Conservation (phyloP, 129 eudicot species). For the Flaveria ramosissima region DNA sequence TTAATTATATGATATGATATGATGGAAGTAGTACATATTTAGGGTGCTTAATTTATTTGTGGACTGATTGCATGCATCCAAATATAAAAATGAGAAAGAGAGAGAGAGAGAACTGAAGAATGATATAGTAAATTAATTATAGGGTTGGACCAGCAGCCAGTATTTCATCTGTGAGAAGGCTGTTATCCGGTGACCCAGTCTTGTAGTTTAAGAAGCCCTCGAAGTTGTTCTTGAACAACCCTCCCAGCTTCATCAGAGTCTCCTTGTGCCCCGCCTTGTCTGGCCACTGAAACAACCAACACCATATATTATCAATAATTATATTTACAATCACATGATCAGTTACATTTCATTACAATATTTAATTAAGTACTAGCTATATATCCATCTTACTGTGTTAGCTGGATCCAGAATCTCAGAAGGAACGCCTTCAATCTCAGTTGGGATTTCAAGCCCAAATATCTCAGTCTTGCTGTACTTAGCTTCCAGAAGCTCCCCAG, state of each 20-base stretch:
- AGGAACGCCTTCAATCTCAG: conserved; percentile 86
- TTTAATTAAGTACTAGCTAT: too few species aligned
- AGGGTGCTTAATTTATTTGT: not conserved
- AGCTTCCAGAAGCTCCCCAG: conserved; percentile 76
- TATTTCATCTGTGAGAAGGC: conserved; percentile 63
- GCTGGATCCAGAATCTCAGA: conserved; percentile 83
- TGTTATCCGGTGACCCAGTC: conserved; percentile 45
- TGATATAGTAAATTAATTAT: not conserved
- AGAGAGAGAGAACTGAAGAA: too few species aligned
- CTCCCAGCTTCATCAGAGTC: conserved; percentile 78
- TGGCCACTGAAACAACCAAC: conserved; percentile 63
- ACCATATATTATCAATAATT: too few species aligned
- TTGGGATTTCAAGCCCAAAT: conserved; percentile 91
- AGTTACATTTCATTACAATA: too few species aligned
- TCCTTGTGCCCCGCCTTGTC: conserved; percentile 73
- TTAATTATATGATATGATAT: too few species aligned
- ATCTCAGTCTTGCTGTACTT: conserved; percentile 66
- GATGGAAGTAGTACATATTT: not conserved
- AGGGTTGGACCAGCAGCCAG: conserved; percentile 84
- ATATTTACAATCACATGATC: too few species aligned
- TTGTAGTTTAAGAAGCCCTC: conserved; percentile 69
- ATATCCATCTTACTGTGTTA: conserved; percentile 82
- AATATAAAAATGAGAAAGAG: too few species aligned
- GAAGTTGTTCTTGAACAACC: conserved; percentile 84
- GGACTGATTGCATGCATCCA: too few species aligned